Base-by-base conservation (phyloP, 1,284 basidiomycete genomes). In the Ustilago sp. region DNA sequence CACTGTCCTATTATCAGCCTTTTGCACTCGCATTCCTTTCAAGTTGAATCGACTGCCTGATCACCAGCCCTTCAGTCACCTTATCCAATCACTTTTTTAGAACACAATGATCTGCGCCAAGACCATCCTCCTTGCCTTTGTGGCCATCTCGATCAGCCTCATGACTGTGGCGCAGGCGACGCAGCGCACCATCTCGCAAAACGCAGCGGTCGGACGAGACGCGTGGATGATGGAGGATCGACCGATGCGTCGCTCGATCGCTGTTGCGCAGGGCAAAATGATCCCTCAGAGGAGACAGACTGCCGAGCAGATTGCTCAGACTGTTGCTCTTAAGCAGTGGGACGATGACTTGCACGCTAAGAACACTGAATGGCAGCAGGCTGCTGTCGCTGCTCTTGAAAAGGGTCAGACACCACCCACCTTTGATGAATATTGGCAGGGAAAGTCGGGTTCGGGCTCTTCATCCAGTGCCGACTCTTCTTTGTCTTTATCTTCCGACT, bases 401-500 rank as follows among this genome's bases (percentile, higher is more conserved):
- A 23, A 60, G 17, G 80, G 80, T 39, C 58, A 82, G 65, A 79
- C 70, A 3, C 79, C 79, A 0, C 74, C 72, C 1, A 60, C 51
- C 11, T 82, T 54, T 35, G 79, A 80, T 52, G 54, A 72, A 23
- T 82, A 71, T 63, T 73, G 64, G 70, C 53, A 47, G 19, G 61
- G 61, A 41, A 72, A 82, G 54, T 60, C 62, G 2, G 63, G 60
- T 17, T 35, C 43, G 5, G n/a, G 36, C 56, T 85, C 63, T 68
- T 85, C 74, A 77, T 84, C 74, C n/a, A 53, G 36, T 74, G 83
- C 9, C 77, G 86, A 31, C 60, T 85, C 59, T 81, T 83, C 36
- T 82, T 85, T 71, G 36, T 83, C 38, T 64, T 84, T 63, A 80
- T 83, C 17, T 79, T 81, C 59, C 73, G 81, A 68, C 83, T 83